Percentiles rank a stretch among this genome's conserved stretches.
These are phyloP conservation scores for Calonectria pteridis DNA, from an alignment of 2,329 filamentous ascomycete species.

Conservation along the genomic window DNA sequence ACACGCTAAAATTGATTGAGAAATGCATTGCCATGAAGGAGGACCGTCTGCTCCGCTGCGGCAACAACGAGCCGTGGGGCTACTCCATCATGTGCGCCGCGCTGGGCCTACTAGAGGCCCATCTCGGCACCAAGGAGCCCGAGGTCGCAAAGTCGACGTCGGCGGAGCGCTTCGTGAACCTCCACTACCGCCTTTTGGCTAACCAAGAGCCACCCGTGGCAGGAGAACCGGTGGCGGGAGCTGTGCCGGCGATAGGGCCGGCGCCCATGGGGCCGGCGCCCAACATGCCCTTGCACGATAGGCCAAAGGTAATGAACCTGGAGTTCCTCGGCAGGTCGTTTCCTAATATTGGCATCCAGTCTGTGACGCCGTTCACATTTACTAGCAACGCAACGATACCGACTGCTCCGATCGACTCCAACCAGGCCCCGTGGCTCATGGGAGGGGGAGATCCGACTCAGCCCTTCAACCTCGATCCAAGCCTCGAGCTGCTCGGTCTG, in stretches of 20 bases:
- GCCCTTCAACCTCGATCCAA: conserved; percentile 65
- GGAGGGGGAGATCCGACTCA: conserved; percentile 48
- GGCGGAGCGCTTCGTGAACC: conserved; percentile 69
- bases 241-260: conserved; percentile 43
- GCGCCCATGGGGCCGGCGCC: conserved; percentile 46
- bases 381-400: conserved; percentile 48
- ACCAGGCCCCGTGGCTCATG: conserved; percentile 51
- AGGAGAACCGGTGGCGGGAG: conserved; percentile 44
- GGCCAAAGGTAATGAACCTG: conserved; percentile 54
- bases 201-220: conserved; percentile 63
- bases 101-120: conserved; percentile 69
- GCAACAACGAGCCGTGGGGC: conserved; percentile 74
- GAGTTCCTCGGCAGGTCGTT: conserved; percentile 41
- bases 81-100: conserved; percentile 74
- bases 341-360: conserved; percentile 52
- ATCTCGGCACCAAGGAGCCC: conserved; percentile 68
- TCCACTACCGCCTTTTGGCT: conserved; percentile 69
- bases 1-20: conserved; percentile 72
- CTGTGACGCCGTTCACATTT: conserved; percentile 57
- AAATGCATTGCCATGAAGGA: conserved; percentile 72
- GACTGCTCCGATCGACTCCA: conserved; percentile 51
- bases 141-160: conserved; percentile 70
- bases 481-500: conserved; percentile 64
- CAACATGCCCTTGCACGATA: conserved; percentile 52
- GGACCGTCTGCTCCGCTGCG: conserved; percentile 70